Conservation (phyloP, 148 eudicot genomes). For the Dianthus caryophyllus region DNA sequence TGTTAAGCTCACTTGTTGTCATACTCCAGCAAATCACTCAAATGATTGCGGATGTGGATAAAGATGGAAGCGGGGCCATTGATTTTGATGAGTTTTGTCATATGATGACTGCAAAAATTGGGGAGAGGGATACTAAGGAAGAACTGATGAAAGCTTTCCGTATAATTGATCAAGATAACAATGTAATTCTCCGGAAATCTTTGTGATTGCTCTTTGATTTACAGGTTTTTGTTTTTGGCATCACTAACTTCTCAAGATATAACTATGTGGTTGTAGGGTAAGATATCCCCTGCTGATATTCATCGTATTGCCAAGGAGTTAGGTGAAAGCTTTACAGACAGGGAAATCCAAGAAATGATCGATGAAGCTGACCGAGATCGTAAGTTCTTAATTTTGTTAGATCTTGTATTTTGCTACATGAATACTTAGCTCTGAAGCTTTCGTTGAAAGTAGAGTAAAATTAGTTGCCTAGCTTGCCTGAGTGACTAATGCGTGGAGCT, state of each 20-base stretch:
- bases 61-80: conserved; percentile 96
- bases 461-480: not conserved
- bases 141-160: conserved; percentile 90
- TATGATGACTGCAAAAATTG: conserved; percentile 96
- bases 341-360: conserved; percentile 45
- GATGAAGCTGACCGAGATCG: conserved; percentile 89
- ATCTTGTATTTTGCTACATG: not conserved
- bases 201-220: not conserved
- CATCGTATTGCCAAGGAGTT: conserved; percentile 70
- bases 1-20: conserved; percentile 1
- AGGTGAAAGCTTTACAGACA: conserved; percentile 65
- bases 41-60: conserved; percentile 96
- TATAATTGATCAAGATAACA: conserved; percentile 79
- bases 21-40: conserved; percentile 67
- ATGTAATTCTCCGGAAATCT: conserved; percentile 35
- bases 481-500: not conserved
- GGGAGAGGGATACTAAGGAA: conserved; percentile 89
- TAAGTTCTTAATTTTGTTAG: conserved; percentile 33
- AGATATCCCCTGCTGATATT: conserved; percentile 74
- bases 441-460: not conserved
- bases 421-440: conserved; percentile 1
- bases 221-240: not conserved
- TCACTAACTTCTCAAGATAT: not conserved
- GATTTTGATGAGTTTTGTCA: conserved; percentile 86
- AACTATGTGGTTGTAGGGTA: conserved; percentile 51